Evolutionary conservation across 257 asterid genomes (phyloP).

Genomic region (Nicotiana paniculata): DNA sequence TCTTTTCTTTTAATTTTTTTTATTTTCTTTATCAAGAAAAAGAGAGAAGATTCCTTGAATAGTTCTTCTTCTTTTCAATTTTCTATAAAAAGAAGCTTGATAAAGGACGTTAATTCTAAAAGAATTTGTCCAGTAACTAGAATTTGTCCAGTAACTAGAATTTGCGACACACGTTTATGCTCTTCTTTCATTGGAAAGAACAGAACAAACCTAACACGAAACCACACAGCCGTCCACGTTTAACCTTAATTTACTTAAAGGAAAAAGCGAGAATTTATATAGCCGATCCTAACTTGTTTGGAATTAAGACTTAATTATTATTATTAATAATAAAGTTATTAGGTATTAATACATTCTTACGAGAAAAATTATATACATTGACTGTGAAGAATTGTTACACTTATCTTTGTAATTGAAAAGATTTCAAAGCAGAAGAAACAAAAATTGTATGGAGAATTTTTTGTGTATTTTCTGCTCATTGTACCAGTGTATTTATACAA

Average conservation of each 20-base stretch:
- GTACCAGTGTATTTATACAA: no score
- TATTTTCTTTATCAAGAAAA: neutral
- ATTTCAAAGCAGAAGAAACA: no score
- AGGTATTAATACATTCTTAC: no score
- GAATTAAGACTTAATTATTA: no score
- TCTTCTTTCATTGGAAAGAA: neutral
- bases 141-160: neutral
- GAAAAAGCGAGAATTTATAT: no score
- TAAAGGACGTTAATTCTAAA: neutral
- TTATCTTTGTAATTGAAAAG: neutral
- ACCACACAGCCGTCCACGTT: neutral
- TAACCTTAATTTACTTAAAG: neutral
- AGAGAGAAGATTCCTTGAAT: neutral
- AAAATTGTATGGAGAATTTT: no score
- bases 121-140: neutral
- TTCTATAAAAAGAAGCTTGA: neutral
- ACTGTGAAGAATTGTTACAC: no score
- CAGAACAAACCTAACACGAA: slow-evolving; percentile 2
- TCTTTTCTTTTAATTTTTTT: neutral
- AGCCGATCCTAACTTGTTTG: no score
- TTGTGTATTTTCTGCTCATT: no score
- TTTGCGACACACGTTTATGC: neutral
- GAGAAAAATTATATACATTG: no score
- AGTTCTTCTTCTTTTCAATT: neutral
- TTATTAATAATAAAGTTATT: no score